A percentile compares a stretch with the other conserved stretches of the same genome.
Conservation (phyloP, 2,329 filamentous ascomycete genomes). For the Exophiala sideris region DNA sequence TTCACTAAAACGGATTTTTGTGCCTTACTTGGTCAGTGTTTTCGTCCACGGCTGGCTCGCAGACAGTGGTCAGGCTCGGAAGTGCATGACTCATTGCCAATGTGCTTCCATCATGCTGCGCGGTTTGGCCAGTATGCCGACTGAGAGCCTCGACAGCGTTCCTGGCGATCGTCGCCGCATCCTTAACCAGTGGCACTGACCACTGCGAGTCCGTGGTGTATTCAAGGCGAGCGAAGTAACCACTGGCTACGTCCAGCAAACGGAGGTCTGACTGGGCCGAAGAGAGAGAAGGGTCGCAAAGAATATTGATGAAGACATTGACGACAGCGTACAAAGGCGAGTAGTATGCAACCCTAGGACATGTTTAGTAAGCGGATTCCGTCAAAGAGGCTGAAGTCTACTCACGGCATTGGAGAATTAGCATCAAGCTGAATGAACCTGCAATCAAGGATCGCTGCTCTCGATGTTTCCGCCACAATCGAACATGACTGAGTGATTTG, state of each 20-base stretch:
- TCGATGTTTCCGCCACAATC: not conserved
- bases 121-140: not conserved
- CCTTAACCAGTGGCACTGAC: constrained; percentile 2
- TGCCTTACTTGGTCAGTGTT: not conserved
- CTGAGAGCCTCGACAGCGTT: not conserved
- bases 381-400: not conserved
- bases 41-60: not conserved
- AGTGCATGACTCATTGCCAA: not conserved
- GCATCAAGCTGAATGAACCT: constrained; percentile 5
- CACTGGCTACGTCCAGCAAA: constrained; percentile 1
- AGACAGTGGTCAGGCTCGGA: not conserved
- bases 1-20: not conserved
- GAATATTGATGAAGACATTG: constrained; percentile 7
- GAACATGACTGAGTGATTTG: not conserved
- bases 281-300: not conserved
- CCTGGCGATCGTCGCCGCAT: not conserved
- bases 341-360: not conserved
- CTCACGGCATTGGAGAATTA: constrained; percentile 2
- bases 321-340: constrained; percentile 1
- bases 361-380: not conserved
- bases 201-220: not conserved
- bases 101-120: not conserved
- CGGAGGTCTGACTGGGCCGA: constrained; percentile 1
- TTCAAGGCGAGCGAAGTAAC: constrained; percentile 5
- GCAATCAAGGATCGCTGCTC: not conserved